Conservation (phyloP, 176 grass and related monocot species). For the Oryza meridionalis region DNA sequence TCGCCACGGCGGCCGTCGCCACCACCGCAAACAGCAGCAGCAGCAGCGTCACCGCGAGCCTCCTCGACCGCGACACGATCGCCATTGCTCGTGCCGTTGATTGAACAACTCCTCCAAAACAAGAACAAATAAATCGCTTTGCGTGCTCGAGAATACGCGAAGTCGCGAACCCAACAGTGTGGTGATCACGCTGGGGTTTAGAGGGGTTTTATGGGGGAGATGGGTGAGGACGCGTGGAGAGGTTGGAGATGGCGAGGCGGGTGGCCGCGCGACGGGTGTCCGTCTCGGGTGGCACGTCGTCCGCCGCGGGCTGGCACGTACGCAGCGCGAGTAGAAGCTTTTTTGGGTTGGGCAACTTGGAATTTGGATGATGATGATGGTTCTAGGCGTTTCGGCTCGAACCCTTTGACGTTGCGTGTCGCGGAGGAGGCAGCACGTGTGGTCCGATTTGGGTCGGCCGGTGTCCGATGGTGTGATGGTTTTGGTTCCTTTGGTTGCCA, state of each 20-base stretch:
- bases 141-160: background rate
- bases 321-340: background rate
- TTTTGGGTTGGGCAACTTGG: background rate
- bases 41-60: constrained; percentile 38
- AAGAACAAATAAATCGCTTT: background rate
- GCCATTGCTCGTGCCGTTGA: constrained; percentile 13
- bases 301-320: background rate
- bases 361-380: constrained; percentile 2
- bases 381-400: constrained; percentile 33
- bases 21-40: constrained; percentile 31
- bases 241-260: background rate
- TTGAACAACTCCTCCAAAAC: background rate
- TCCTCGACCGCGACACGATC: constrained; percentile 39
- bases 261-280: constrained; percentile 54
- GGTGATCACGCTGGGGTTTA: background rate
- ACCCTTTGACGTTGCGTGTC: background rate
- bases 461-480: background rate
- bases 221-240: constrained; percentile 53
- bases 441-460: background rate
- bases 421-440: background rate
- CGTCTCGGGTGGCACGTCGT: constrained; percentile 21
- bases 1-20: background rate
- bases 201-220: constrained; percentile 28
- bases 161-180: background rate
- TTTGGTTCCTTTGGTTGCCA: background rate